Base-by-base conservation (phyloP, 257 asterid genomes). In the Nicotiana otophora region DNA sequence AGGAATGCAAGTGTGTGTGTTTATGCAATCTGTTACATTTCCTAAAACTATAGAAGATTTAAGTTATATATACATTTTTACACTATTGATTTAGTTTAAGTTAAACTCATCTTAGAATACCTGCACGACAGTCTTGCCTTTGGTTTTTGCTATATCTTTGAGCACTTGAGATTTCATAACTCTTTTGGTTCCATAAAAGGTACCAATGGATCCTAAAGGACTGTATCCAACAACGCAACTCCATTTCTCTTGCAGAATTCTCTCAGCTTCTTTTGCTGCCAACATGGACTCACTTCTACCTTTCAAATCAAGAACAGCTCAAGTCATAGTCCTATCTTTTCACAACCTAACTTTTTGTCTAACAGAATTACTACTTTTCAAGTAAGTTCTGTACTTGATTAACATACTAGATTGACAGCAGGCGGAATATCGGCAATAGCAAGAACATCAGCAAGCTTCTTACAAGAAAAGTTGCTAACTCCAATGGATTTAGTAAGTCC, bases 261-360 rank as follows among this genome's bases (percentile, higher is more conserved):
- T 85, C 84, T 90, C 83, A 92, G 84, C 85, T 91, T 88, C 92
- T 86, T 88, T 62, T 93, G 97, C 80, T 90, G 97, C 97, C 97
- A 92, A 87, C 94, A 91, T 23, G 95, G 97, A 84, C 87, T 92
- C 39, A 91, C 91, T 90, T 93, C 97, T 28, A 93, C 95, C 97
- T 93, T 79, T 26, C 82, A 81, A 62, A 81, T 84, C 53, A 12
- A 42, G 63, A 39, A 20, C 12, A 33, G 16, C 30, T 55, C n/a
- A 15, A 36, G 20, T 34, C 72, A 83, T 11, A 5, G 10, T 53
- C 53, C 30, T 68, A 65, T 48, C 33, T 64, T 12, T 58, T 36
- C 34, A n/a, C 78, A 39, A 66, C 4, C 4, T 67, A 4, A 33
- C 16, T 67, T 42, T 16, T 39, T 16, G 9, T 31, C n/a, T 16